Base-by-base conservation (phyloP, 345 rosid species). In the Microcos paniculata region DNA sequence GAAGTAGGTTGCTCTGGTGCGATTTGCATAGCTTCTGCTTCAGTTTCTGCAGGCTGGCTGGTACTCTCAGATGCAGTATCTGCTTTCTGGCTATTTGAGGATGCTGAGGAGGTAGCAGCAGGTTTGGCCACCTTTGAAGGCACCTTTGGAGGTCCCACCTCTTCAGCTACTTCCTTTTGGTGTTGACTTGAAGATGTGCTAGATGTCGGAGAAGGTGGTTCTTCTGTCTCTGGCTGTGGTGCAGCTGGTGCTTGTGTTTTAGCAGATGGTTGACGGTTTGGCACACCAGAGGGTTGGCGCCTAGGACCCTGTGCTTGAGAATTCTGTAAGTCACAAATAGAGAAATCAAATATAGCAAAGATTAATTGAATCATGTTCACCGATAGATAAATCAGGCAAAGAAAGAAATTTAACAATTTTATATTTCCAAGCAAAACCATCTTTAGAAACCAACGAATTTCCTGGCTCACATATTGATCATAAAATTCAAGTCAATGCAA, bases 161-260 rank as follows among this genome's bases (percentile, higher is more conserved):
- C 91, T 75, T 13, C 72, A 45, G 78, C 64, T 51, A 52, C 53
- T 43, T 75, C 78, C 42, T 64, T 77, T 75, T 82, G 92, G 71
- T 82, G 84, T 75, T 88, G 92, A 81, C 89, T 90, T 16, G 97
- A 90, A 24, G 96, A 88, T 55, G 87, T 85, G 79, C 94, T 89
- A 42, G 98, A 91, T 18, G 88, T 43, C 42, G 92, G 86, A 57
- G 93, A 90, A 74, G 86, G 80, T 21, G 86, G 87, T 82, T 88
- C 93, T 81, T 90, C 94, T 0, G 76, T 3, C 77, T 81, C 89
- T 23, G 82, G 82, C 48, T 13, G 87, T 57, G 74, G 45, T n/a
- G n/a, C n/a, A n/a, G n/a, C n/a, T n/a, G n/a, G n/a, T 45, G 82
- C 79, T 55, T 7, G 89, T 59, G 76, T 45, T 33, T 52, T 69